phyloP scores from a whole-genome alignment of 192 early-diverging fungal genomes.

The Backusella tuberculispora region DNA sequence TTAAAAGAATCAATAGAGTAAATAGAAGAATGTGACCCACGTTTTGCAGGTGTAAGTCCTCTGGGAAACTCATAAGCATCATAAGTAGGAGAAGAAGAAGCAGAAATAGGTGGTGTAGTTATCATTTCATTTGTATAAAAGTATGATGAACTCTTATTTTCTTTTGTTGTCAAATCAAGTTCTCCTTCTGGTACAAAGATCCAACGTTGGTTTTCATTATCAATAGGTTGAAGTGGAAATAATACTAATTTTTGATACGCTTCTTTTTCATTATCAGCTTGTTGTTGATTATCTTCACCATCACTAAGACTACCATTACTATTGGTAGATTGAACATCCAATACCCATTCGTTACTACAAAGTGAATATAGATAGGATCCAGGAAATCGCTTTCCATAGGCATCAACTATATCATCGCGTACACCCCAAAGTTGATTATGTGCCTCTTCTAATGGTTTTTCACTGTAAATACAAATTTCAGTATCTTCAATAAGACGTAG shows the following conservation, averaged over 20 bases:
- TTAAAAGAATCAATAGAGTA: conserved; percentile 35
- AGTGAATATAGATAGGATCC: conserved; percentile 35
- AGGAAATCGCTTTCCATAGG: conserved; percentile 15
- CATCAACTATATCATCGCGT: conserved; percentile 11
- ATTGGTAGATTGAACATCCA: conserved; percentile 28
- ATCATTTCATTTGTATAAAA: not conserved
- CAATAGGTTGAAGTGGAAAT: conserved; percentile 34
- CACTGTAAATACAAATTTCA: conserved; percentile 34
- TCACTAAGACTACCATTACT: not conserved
- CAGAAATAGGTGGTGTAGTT: conserved; percentile 11
- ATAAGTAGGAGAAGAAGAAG: not conserved
- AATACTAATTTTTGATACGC: conserved; percentile 24
- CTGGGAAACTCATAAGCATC: conserved; percentile 8
- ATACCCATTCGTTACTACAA: conserved; percentile 37
- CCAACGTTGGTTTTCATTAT: conserved; percentile 41
- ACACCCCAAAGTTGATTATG: conserved; percentile 38
- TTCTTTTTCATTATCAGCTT: not conserved
- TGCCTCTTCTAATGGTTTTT: conserved; percentile 34
- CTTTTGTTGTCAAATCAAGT: conserved; percentile 2
- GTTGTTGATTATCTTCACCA: not conserved
- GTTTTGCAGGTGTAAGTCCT: conserved; percentile 29
- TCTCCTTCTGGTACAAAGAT: conserved; percentile 30
- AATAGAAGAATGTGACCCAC: conserved; percentile 33
- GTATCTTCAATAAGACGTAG: conserved; percentile 47
- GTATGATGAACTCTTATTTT: not conserved